Evolutionary conservation across 179 eudicot genomes (phyloP).

Genomic region (Pouteria campechiana): DNA sequence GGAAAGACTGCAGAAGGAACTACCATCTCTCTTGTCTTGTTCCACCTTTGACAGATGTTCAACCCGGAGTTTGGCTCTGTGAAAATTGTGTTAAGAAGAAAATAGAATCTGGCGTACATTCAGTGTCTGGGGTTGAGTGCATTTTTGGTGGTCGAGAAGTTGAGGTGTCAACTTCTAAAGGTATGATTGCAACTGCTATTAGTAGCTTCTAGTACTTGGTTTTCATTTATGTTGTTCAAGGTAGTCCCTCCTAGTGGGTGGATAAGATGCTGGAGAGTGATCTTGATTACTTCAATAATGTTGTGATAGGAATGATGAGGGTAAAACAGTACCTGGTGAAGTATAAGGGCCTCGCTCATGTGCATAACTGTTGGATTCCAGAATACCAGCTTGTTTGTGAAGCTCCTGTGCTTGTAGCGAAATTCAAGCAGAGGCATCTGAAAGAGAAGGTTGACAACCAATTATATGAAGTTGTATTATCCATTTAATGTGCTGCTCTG

Average conservation of each 20-base stretch:
- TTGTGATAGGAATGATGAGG: conserved; percentile 14
- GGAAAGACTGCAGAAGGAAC: conserved; percentile 40
- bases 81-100: conserved; percentile 35
- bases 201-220: not conserved
- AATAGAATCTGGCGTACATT: conserved; percentile 28
- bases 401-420: conserved; percentile 20
- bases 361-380: conserved; percentile 50
- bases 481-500: too few species aligned
- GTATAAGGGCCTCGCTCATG: conserved; percentile 57
- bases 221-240: not conserved
- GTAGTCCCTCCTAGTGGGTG: too few species aligned
- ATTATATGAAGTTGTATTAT: too few species aligned
- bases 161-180: conserved; percentile 21
- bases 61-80: conserved; percentile 42
- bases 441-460: too few species aligned
- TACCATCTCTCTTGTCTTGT: conserved; percentile 43
- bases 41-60: conserved; percentile 16
- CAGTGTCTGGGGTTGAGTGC: conserved; percentile 46
- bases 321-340: conserved; percentile 48
- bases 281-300: conserved; percentile 2
- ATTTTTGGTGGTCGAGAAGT: conserved; percentile 35
- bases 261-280: too few species aligned
- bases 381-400: conserved; percentile 23
- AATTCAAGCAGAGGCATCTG: too few species aligned
- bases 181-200: conserved; percentile 13